These are phyloP conservation scores for Leucosporidium scottii DNA, from an alignment of 768 basidiomycete genomes.

Conservation along the genomic window DNA sequence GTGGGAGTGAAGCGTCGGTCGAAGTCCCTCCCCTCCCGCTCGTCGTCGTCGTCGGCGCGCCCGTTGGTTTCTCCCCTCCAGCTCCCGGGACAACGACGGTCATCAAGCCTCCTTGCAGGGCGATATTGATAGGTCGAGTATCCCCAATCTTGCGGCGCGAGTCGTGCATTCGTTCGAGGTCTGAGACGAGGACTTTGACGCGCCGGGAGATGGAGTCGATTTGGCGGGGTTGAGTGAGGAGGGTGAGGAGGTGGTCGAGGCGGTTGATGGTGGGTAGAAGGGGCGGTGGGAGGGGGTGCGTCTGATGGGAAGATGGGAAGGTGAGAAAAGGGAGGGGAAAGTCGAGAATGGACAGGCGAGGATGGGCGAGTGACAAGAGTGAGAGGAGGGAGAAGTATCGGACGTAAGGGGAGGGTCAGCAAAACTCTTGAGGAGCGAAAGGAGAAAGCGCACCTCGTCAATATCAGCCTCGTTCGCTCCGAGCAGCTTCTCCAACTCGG, in stretches of 20 bases:
- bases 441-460: slow-evolving; percentile 60
- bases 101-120: slow-evolving; percentile 32
- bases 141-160: slow-evolving; percentile 40
- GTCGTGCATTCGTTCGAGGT: slow-evolving; percentile 71
- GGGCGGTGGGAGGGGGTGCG: slow-evolving; percentile 49
- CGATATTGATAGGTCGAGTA: slow-evolving; percentile 35
- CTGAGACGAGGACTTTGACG: slow-evolving; percentile 82
- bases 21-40: background rate
- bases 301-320: slow-evolving; percentile 3
- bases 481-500: slow-evolving; percentile 70
- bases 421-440: background rate
- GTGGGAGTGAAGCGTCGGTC: slow-evolving; percentile 32
- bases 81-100: slow-evolving; percentile 19
- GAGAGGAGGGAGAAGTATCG: background rate
- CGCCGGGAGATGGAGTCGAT: slow-evolving; percentile 91
- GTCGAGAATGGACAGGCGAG: background rate
- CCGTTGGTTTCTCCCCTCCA: slow-evolving; percentile 4
- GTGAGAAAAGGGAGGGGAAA: background rate
- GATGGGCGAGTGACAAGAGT: background rate
- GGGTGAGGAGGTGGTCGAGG: slow-evolving; percentile 73
- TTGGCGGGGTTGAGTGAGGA: slow-evolving; percentile 90
- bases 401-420: too few relatives aligned
- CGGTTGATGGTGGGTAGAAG: slow-evolving; percentile 73
- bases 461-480: slow-evolving; percentile 71
- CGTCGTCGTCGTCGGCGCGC: background rate